phyloP scores from a whole-genome alignment of 352 stramenopile genomes.

The Pythium brachiatum region DNA sequence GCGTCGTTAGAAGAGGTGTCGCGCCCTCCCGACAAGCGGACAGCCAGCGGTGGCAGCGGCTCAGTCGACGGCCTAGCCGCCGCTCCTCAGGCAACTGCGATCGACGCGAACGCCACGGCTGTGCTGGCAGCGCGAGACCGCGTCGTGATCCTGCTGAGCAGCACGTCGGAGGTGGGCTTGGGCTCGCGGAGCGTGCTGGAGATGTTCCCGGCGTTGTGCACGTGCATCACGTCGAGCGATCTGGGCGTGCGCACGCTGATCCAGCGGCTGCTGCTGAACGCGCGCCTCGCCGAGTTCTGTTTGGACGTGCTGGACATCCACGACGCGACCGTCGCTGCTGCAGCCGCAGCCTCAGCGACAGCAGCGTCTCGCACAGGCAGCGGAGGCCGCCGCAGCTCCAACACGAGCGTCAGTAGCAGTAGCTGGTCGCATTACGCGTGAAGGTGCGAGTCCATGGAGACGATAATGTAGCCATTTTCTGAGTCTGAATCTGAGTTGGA shows the following conservation, averaged over 20 bases:
- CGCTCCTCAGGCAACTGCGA: not conserved
- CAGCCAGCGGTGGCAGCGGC: not conserved
- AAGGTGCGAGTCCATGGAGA: not conserved
- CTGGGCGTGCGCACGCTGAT: conserved; percentile 64
- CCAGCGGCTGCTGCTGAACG: conserved; percentile 60
- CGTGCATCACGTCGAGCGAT: conserved; percentile 69
- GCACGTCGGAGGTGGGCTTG: conserved; percentile 48
- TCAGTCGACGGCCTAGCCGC: conserved; percentile 1
- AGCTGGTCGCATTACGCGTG: conserved; percentile 15
- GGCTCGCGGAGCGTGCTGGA: conserved; percentile 56
- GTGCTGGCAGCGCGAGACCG: conserved; percentile 47
- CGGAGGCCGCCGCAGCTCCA: not conserved
- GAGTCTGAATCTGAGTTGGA: not conserved
- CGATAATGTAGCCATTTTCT: conserved; percentile 2
- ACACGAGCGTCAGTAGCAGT: conserved; percentile 10
- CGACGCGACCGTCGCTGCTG: conserved; percentile 16
- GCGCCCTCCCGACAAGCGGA: not conserved
- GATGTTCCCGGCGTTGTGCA: conserved; percentile 76
- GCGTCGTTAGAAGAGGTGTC: conserved; percentile 37
- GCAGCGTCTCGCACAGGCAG: conserved; percentile 4
- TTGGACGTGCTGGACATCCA: conserved; percentile 22
- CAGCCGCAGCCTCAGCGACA: not conserved
- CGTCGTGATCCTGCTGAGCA: conserved; percentile 69
- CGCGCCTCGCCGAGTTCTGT: conserved; percentile 53
- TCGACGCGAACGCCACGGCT: not conserved